Base-by-base conservation (phyloP, 164 flowering plant species). In the Dillenia suffruticosa region DNA sequence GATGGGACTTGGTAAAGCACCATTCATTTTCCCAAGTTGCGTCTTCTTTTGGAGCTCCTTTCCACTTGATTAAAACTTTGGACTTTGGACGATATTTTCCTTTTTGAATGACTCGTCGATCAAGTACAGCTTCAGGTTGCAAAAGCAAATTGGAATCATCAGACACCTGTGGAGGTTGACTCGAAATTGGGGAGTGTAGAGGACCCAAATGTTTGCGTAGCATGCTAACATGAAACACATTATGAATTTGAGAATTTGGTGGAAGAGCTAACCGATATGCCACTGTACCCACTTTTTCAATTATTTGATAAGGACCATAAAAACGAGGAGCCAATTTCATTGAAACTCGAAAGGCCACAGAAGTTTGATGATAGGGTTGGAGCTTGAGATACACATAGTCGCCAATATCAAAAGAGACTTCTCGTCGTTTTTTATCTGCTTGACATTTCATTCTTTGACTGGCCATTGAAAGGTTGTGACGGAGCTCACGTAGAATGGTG, bases 21-120 rank as follows among this genome's bases (percentile, higher is more conserved):
- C 56, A 65, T 32, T 65, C 43, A n/a, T 49, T 65, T 32, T 65
- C 68, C 68, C 56, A 65, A 6, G 68, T 65, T 16, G 58, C 63
- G 24, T 59, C 69, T 32, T 66, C 69, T 24, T 12, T 47, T 45
- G 6, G 58, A 14, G 52, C 58, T 15, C 63, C 58, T 9, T 12
- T 17, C 69, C 69, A 66, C 44, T 66, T 59, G 44, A 58, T 58
- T 47, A 66, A 1, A 11, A 61, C 50, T 61, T 61, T 8, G 50
- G 46, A 49, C 24, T 61, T 61, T 19, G 63, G 63, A n/a, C 43
- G 26, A 8, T 66, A 58, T 59, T 52, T 40, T 19, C 63, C 63
- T 51, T 66, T 66, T 8, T 10, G 46, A 15, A 66, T 51, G 0
- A 57, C 62, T 1, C 68, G 61, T 2, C 40, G 19, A n/a, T 52